Percentiles rank a stretch among this genome's conserved stretches.
Evolutionary conservation across 768 basidiomycete genomes (phyloP).

Genomic region (Kwoniella mangroviensis): DNA sequence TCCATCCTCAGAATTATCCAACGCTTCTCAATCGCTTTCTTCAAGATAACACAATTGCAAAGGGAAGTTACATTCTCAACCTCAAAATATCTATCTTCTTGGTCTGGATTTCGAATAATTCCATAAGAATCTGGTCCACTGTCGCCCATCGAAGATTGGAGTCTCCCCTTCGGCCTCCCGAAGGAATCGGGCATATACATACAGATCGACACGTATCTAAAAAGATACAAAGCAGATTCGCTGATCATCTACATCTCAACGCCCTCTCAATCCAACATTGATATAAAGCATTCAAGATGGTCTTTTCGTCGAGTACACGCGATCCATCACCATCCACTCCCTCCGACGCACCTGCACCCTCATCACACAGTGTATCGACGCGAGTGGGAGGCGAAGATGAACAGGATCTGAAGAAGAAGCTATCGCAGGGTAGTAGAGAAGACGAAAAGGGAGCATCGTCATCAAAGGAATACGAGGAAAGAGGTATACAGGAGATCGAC

Average conservation of each 20-base stretch:
- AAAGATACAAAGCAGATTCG: not conserved
- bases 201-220: not conserved
- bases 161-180: not conserved
- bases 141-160: no score
- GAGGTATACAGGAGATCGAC: slow-evolving; percentile 43
- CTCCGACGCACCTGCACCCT: slow-evolving; percentile 10
- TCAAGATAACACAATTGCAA: no score
- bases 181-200: not conserved
- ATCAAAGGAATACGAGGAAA: slow-evolving; percentile 34
- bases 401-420: slow-evolving; percentile 2
- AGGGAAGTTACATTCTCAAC: not conserved
- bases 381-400: slow-evolving; percentile 23
- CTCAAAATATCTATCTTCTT: not conserved
- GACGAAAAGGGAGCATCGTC: not conserved
- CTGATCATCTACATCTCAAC: no score
- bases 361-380: slow-evolving; percentile 19
- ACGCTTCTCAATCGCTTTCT: not conserved
- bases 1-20: not conserved
- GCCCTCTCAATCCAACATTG: not conserved
- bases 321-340: not conserved
- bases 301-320: not conserved
- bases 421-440: not conserved
- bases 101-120: not conserved
- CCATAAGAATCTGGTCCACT: no score
- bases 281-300: not conserved